Evolutionary conservation across 1,284 basidiomycete genomes (phyloP).

Genomic region (Trametes hirsuta): DNA sequence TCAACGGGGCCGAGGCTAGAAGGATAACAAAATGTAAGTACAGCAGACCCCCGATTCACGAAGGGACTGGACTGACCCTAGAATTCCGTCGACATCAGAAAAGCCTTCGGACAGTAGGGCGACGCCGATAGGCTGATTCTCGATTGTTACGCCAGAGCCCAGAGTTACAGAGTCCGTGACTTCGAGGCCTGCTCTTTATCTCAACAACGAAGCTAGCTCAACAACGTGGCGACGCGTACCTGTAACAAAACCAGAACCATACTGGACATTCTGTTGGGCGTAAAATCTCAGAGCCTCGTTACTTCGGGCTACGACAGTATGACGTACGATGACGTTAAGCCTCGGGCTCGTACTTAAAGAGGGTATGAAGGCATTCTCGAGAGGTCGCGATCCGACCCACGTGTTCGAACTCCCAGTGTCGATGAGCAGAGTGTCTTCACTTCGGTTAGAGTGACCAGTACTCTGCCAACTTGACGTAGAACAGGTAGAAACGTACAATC

Average conservation of each 20-base stretch:
- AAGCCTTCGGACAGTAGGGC: constrained; percentile 42
- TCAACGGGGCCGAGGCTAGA: constrained; percentile 46
- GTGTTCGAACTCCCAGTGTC: constrained; percentile 49
- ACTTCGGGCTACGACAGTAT: background rate
- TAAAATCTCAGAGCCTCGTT: background rate
- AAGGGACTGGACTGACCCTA: constrained; percentile 35
- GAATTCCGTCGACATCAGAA: constrained; percentile 49
- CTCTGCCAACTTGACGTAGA: background rate
- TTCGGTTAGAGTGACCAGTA: too few relatives aligned
- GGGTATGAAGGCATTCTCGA: constrained; percentile 34
- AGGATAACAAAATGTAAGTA: background rate
- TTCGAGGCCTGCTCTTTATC: constrained; percentile 12
- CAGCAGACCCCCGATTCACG: background rate
- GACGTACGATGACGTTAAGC: constrained; percentile 6
- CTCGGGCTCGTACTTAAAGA: constrained; percentile 44
- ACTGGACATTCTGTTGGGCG: constrained; percentile 40
- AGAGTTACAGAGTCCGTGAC: constrained; percentile 33
- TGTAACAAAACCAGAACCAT: constrained; percentile 53
- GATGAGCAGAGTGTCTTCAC: constrained; percentile 16
- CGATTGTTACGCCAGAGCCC: constrained; percentile 16
- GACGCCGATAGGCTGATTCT: constrained; percentile 54
- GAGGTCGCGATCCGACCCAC: constrained; percentile 54
- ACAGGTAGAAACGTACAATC: constrained; percentile 15
- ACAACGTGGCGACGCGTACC: constrained; percentile 30
- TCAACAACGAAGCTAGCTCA: background rate